Evolutionary conservation across 2,329 filamentous ascomycete genomes (phyloP), one percentile per base, ranked within the genome.

Genomic region (Sclerotinia trifoliorum): DNA sequence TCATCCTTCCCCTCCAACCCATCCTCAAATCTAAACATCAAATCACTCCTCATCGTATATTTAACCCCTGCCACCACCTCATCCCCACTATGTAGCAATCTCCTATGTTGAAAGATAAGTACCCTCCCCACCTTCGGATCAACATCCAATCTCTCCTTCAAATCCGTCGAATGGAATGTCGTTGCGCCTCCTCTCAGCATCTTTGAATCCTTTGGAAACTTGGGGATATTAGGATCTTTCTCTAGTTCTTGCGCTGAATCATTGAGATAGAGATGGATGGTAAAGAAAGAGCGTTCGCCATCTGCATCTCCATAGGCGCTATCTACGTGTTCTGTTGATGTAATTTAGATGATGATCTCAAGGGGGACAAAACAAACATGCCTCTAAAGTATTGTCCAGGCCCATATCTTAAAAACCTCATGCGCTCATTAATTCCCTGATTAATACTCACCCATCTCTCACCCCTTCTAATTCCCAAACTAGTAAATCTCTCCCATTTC

Each of bases 381-480:
- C 68, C 83, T 70, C 83, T 84, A 74, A 96, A 95, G 76, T 89
- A 94, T 74, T 93, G 88, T 0, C 90, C 91, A 0, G 82, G 79
- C 0, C 83, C 83, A 76, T 95, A 95, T 74, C 86, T 89, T 63
- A 96, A 79, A 74, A 94, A 94, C 39, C 92, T 81, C 84, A 94
- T 84, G 48, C 91, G 80, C 76, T 93, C 86, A 77, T 95, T 95
- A 54, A 92, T 77, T 13, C 88, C 77, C 46, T 70, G 62, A 54
- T 71, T 67, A 17, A 69, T 70, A 52, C 72, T 13, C 26, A 68
- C 65, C 70, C 71, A 73, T 56, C 68, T 72, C 66, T 73, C 70
- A 7, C 69, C 71, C 46, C 63, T 60, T 55, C 56, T 70, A 29
- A 66, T 60, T 11, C 68, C 57, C 68, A 80, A 71, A 57, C 74